Evolutionary conservation across 441 rosid genomes (phyloP), one percentile per base, ranked within the genome.

Genomic region (Theobroma grandiflorum): DNA sequence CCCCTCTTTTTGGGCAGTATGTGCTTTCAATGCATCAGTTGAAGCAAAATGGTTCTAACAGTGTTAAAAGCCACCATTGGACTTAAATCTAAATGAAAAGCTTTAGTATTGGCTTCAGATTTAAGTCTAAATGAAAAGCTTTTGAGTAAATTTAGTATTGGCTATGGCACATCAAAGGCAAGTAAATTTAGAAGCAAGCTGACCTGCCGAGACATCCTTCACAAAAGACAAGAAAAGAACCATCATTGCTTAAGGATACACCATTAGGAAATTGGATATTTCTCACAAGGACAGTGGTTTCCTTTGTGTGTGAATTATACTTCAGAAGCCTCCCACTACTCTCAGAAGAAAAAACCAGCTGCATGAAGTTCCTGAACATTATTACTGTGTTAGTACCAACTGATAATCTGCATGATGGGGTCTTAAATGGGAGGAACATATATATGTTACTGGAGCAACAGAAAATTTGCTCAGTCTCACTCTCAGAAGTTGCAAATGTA

Each of bases 261-360:
- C 99, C 99, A 74, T 96, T 96, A 1, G 99, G 98, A 80, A 94
- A 94, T 84, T 86, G 97, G 80, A 94, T 63, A 86, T 93, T 82
- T 64, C 89, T 85, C 81, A 88, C 50, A 38, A 96, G 88, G 53
- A 94, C 92, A 40, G 81, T 87, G 61, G 97, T 88, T 84, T 92
- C 87, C 81, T 91, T 91, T 3, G 91, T 87, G 70, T 71, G 76
- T 43, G 92, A 95, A 79, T 91, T 85, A 81, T 93, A 93, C 87
- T 91, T 96, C 14, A 96, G 76, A 79, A 96, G 87, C 79, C 98
- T 93, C 80, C 97, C 98, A 61, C 82, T 86, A 42, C 79, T 78
- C 49, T 94, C 99, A 43, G 85, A 89, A 14, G 98, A 90, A 85
- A 90, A 92, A 26, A 92, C 86, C 82, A 94, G 84, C 87, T 94